Evolutionary conservation across 1,284 basidiomycete genomes (phyloP).

Genomic region (Abortiporus biennis): DNA sequence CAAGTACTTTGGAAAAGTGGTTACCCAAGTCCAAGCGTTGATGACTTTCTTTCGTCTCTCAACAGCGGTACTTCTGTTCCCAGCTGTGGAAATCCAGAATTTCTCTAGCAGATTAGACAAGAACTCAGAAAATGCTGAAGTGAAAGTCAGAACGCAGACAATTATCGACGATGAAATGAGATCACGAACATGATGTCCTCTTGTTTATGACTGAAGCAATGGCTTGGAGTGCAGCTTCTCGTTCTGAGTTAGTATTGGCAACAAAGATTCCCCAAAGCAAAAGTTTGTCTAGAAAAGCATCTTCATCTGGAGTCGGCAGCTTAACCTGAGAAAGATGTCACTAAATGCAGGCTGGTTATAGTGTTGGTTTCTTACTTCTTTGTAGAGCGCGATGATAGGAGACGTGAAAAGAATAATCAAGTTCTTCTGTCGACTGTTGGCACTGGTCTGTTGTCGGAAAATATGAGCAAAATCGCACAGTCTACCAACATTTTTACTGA

Average conservation of each 20-base stretch:
- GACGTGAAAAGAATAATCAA: constrained; percentile 64
- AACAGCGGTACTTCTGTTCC: constrained; percentile 18
- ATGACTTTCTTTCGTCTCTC: constrained; percentile 50
- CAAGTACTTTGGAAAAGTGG: constrained; percentile 9
- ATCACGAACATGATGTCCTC: constrained; percentile 49
- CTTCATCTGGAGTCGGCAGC: constrained; percentile 40
- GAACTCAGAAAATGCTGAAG: constrained; percentile 21
- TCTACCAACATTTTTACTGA: constrained; percentile 18
- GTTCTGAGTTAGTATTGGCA: constrained; percentile 50
- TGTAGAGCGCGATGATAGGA: constrained; percentile 53
- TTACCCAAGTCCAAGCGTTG: constrained; percentile 68
- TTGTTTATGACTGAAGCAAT: constrained; percentile 76
- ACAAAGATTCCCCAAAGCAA: constrained; percentile 52
- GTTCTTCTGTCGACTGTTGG: constrained; percentile 41
- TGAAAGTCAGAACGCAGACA: too few relatives aligned
- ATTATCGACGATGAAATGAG: too few relatives aligned
- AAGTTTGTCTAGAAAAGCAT: constrained; percentile 45
- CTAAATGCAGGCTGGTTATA: not conserved
- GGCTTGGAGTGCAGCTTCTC: constrained; percentile 52
- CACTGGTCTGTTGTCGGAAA: not conserved
- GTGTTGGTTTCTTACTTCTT: constrained; percentile 45
- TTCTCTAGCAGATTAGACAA: constrained; percentile 23
- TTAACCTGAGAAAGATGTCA: constrained; percentile 34
- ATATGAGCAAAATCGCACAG: not conserved
- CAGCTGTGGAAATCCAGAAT: constrained; percentile 46